These are phyloP conservation scores for Cytospora leucostoma DNA, from an alignment of 2,329 filamentous ascomycete species.

Conservation along the genomic window DNA sequence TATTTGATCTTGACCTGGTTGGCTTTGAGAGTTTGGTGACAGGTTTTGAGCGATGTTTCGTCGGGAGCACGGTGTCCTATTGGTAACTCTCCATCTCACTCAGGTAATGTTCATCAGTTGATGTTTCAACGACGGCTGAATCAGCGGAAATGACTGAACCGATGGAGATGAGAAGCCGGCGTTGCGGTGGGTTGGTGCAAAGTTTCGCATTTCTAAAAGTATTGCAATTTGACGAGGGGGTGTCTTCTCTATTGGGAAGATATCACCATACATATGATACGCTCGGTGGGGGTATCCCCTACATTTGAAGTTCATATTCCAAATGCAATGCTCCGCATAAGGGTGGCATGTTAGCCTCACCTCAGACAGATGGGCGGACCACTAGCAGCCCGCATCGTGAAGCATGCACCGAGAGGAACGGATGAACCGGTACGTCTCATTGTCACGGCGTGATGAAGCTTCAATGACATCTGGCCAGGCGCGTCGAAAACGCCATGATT, in stretches of 20 bases:
- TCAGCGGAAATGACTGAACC: neutral
- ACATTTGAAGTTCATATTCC: constrained; percentile 4
- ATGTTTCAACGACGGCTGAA: neutral
- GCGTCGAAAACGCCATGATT: neutral
- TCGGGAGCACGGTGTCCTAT: neutral
- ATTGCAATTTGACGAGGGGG: neutral
- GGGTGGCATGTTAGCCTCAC: constrained; percentile 10
- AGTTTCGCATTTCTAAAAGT: neutral
- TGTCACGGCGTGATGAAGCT: neutral
- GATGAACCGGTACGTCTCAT: neutral
- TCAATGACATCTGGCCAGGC: neutral
- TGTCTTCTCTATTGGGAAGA: neutral
- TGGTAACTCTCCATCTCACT: neutral
- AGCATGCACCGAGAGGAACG: neutral
- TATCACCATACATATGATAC: neutral
- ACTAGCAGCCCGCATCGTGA: constrained; percentile 1
- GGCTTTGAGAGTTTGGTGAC: neutral
- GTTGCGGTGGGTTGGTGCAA: neutral
- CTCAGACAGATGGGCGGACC: constrained; percentile 5
- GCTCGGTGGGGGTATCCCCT: neutral
- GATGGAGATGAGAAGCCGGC: neutral
- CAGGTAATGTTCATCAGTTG: neutral
- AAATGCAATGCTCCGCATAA: constrained; percentile 6
- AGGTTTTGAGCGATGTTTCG: neutral
- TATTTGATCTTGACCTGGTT: neutral